Evolutionary conservation across 2,329 filamentous ascomycete genomes (phyloP).

Genomic region (Diaporthe helianthi): DNA sequence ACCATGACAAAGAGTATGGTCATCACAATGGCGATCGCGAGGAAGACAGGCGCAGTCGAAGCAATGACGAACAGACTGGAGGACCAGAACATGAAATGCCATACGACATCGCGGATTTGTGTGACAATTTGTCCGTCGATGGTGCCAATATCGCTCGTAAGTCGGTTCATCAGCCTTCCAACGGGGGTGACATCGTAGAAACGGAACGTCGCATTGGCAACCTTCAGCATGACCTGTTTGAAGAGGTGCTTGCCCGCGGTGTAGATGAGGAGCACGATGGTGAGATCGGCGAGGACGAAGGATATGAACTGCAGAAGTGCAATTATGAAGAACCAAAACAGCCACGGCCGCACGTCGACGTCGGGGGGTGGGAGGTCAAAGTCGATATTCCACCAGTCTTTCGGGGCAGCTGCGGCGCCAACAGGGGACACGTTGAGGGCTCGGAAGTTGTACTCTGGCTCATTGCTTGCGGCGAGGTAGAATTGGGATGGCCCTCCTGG

Average conservation of each 20-base stretch:
- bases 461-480: conserved; percentile 27
- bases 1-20: conserved; percentile 74
- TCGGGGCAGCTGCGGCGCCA: conserved; percentile 28
- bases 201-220: conserved; percentile 82
- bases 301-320: conserved; percentile 65
- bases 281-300: conserved; percentile 66
- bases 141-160: conserved; percentile 89
- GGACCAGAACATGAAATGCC: conserved; percentile 73
- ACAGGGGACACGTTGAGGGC: background rate
- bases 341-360: conserved; percentile 75
- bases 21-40: conserved; percentile 73
- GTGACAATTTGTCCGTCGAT: conserved; percentile 85
- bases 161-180: conserved; percentile 87
- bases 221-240: conserved; percentile 71
- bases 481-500: conserved; percentile 34
- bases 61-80: conserved; percentile 80
- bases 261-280: conserved; percentile 81
- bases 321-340: conserved; percentile 73
- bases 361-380: conserved; percentile 69
- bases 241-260: conserved; percentile 80
- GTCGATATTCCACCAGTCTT: conserved; percentile 40
- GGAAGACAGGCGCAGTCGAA: conserved; percentile 77
- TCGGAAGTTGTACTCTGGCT: conserved; percentile 18
- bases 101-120: conserved; percentile 75
- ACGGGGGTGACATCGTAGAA: conserved; percentile 93